Base-by-base conservation (phyloP, 1,139 yeast genomes). In the Suhomyces bribrorum region DNA sequence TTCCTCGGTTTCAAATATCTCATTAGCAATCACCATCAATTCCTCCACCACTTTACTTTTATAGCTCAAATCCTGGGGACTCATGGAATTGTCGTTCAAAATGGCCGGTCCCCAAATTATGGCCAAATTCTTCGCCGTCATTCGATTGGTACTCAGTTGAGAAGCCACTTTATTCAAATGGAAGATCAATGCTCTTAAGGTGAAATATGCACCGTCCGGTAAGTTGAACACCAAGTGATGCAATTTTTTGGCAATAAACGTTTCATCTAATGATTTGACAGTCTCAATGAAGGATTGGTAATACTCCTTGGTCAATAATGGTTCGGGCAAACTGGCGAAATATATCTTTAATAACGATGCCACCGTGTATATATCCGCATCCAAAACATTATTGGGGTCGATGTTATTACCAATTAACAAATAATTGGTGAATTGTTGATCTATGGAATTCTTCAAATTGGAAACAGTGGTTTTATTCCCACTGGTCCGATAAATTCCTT, bases 31-130 rank as follows among this genome's bases (percentile, higher is more conserved):
- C 46, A 73, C 62, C 69, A 90, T 79, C 53, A 90, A 75, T 43
- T 89, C 92, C 58, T 89, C 96, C 53, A 90, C 78, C 5, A 88
- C 86, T 45, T 81, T 77, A 43, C 89, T 86, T 64, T 89, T 94
- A 47, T 77, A 80, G 41, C 86, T 83, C 63, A 89, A 78, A 52
- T 88, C 96, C 45, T 83, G 87, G 5, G 86, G 83, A 49, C 79
- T 81, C 56, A 75, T 65, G 26, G 78, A 77, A 45, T 75, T 77
- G 52, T 79, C 86, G 36, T 78, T 76, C 57, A 92, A 75, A 35
- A 92, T 64, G 2, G 88, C 87, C 9, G 96, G 96, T 0, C 97
- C 97, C 97, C 98, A 92, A 36, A 90, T 88, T 34, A 86, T 86
- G 32, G 95, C 85, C 51, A 90, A 63, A 41, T 84, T 83, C 53